Evolutionary conservation across 1,284 basidiomycete genomes (phyloP), one percentile per base, ranked within the genome.

Genomic region (Schizopora paradoxa): DNA sequence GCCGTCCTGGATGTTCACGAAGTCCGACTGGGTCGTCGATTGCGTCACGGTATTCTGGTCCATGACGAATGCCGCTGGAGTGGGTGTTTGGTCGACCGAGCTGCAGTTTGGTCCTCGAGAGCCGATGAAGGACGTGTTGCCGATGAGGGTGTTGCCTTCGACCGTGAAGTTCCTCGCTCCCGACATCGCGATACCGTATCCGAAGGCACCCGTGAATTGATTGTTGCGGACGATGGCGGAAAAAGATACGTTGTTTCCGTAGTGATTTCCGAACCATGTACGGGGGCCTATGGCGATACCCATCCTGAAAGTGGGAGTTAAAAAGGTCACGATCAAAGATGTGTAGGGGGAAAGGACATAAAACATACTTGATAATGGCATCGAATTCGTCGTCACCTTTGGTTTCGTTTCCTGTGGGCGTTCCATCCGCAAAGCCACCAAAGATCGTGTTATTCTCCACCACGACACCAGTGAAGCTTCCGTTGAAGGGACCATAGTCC

Each of bases 121-220:
- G 35, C 87, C 86, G 53, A 90, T 82, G 62, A 90, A 91, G 4
- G 84, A 79, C 3, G 79, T 80, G 60, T 90, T 90, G 10, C 80
- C 83, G 10, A 75, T 44, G 36, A 91, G 68, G 2, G 64, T 55
- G 61, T 90, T 90, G 57, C 74, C 72, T 47, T 74, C 62, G 22
- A 91, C 69, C 0, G 77, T 79, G 60, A 88, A 90, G 58, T 86
- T 77, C 13, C 58, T 58, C 2, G 82, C 80, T 5, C 77, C 77
- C 14, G 73, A 73, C 32, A 87, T 69, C 8, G 79, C 86, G 14
- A 88, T 77, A 37, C 70, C 79, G 56, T 79, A 85, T 41, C 76
- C 78, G 54, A 86, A 85, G 8, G 83, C 86, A 6, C 88, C 88
- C 7, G 76, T 74, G 40, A 91, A 66, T 21, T 64, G 61, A 65